Base-by-base conservation (phyloP, 768 basidiomycete genomes). In the Tylopilus intermedius region DNA sequence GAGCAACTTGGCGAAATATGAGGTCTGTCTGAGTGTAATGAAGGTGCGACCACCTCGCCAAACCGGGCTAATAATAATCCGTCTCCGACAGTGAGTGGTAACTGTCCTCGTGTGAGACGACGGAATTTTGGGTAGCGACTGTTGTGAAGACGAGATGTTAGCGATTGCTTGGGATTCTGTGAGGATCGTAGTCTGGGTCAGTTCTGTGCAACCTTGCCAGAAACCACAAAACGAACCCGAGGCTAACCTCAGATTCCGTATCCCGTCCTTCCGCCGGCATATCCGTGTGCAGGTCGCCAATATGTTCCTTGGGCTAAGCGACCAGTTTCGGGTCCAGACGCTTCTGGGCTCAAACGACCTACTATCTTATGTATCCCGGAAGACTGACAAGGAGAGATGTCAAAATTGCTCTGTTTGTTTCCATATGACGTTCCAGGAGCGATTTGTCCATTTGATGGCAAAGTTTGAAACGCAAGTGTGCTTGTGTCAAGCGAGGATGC, bases 171-270 rank as follows among this genome's bases (percentile, higher is more conserved):
- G 46, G 33, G 22, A 53, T 60, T 10, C 52, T 47, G 35, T 47
- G 8, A 35, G 43, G 40, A 51, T 47, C 37, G 37, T 29, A 32
- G 18, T 46, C 27, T 22, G 21, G 26, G 42, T 53, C 37, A 53
- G 45, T 49, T 40, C 33, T 18, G 42, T 11, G 39, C 39, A 45
- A 49, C 45, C 44, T 29, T 29, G 39, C 15, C 39, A 46, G 30
- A 47, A 40, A 54, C 50, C 41, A 33, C 40, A 15, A 21, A 22
- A 53, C 37, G 35, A 55, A 65, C 57, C 62, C 29, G 49, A 32
- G 14, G 8, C 38, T 37, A 22, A 62, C 56, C 57, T 55, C 45
- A 59, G 62, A 41, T 64, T 47, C 37, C 21, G 26, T 42, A 45
- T 45, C 55, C 50, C 21, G 7, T n/a, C 33, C 39, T 33, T 37